phyloP scores from a whole-genome alignment of 306 rosid genomes.

The Cucumis sativus region DNA sequence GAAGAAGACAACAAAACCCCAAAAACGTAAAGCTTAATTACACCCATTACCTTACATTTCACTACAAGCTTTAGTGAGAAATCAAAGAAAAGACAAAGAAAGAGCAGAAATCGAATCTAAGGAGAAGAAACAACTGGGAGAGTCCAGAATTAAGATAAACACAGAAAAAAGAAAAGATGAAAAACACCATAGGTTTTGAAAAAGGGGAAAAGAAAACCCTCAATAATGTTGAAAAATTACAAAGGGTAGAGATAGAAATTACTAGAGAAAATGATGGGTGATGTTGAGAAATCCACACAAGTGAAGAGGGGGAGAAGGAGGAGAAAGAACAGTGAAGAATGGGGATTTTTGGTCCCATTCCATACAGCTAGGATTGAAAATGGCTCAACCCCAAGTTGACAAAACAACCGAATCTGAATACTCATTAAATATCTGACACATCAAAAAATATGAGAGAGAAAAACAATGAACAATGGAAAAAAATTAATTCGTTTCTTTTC shows the following conservation, averaged over 20 bases:
- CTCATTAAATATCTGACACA: conserved; percentile 57
- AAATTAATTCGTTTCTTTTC: neutral
- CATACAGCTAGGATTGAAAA: conserved; percentile 62
- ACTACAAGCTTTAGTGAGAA: conserved; percentile 12
- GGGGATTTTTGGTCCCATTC: conserved; percentile 84
- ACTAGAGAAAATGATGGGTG: conserved; percentile 56
- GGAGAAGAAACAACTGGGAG: conserved; percentile 11
- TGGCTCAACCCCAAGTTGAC: conserved; percentile 61
- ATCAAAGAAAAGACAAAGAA: neutral
- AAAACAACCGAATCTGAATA: conserved; percentile 40
- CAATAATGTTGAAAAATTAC: conserved; percentile 24
- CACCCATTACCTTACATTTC: neutral
- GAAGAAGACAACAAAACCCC: neutral
- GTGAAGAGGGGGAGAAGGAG: conserved; percentile 9
- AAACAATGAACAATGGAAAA: neutral
- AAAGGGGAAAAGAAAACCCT: conserved; percentile 8
- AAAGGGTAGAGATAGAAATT: conserved; percentile 32
- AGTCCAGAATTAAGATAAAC: conserved; percentile 17
- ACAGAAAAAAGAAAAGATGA: neutral
- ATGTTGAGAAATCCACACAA: conserved; percentile 40
- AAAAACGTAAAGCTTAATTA: conserved; percentile 1
- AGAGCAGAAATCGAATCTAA: neutral
- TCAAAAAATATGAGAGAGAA: conserved; percentile 27
- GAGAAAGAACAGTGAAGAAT: conserved; percentile 14
- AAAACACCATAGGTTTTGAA: neutral